Base-by-base conservation (phyloP, 2,329 filamentous ascomycete species). In the Immersiporthe knoxdaviesiana region DNA sequence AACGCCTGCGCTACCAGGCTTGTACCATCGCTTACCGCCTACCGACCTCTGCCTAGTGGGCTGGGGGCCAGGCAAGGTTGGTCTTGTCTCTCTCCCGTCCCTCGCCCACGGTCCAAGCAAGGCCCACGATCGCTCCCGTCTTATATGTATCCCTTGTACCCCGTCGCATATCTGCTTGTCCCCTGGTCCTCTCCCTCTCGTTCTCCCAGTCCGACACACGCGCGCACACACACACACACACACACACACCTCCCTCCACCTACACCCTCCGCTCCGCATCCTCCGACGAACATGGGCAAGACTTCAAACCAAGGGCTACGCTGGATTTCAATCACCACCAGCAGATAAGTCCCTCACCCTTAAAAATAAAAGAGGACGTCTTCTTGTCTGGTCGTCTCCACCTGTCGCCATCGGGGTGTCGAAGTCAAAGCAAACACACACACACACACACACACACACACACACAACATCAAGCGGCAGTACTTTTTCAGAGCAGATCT, bases 161-260 rank as follows among this genome's bases (percentile, higher is more conserved):
- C 68, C 65, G 68, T 68, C 68, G 68, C 68, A 60, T 70, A 63
- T 62, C 70, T 60, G 68, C 63, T 64, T 68, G 70, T 70, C 68
- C 58, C 61, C 52, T 41, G 54, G 58, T 41, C 63, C 59, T 71
- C 44, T 64, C 67, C 60, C 61, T 30, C 63, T 62, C 41, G 35
- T 50, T 56, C 62, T 68, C 67, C 63, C 67, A 27, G 18, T 32
- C 41, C 37, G 21, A 24, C 64, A 62, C 35, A 35, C 35, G n/a
- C n/a, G n/a, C n/a, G n/a, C n/a, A n/a, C n/a, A n/a, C n/a, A n/a
- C n/a, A n/a, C n/a, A n/a, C n/a, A n/a, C n/a, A n/a, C n/a, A n/a
- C n/a, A n/a, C n/a, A n/a, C n/a, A n/a, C 67, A 10, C 47, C 70
- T 74, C 69, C 69, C 77, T 78, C 74, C 77, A 72, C 74, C 75